Conservation (phyloP, 2,329 filamentous ascomycete species). For the Cryphonectria radicalis region DNA sequence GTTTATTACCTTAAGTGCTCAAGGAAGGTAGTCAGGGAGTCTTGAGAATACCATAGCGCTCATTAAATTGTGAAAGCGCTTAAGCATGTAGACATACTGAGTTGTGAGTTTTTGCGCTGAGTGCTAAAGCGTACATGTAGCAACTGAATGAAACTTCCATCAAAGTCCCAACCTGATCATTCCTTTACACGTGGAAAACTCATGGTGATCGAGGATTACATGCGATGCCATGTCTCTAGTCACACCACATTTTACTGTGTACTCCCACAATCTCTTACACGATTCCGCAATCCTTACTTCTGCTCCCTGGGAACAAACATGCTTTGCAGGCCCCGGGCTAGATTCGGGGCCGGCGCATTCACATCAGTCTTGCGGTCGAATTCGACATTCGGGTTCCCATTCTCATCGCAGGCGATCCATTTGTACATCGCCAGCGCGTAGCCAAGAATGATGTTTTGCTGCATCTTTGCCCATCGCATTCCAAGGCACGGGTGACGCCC, state of each 20-base stretch:
- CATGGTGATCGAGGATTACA: not conserved
- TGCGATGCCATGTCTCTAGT: not conserved
- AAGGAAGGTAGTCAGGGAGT: no score
- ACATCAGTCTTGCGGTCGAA: not conserved
- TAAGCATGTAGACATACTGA: not conserved
- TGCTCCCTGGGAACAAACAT: not conserved
- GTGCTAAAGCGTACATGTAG: not conserved
- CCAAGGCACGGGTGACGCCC: conserved; percentile 30
- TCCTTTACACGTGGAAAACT: not conserved
- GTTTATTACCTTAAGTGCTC: no score
- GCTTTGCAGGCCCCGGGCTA: not conserved
- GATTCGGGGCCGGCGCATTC: not conserved
- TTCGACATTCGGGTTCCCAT: not conserved
- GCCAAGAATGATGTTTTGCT: conserved; percentile 29
- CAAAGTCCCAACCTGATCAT: no score
- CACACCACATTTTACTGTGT: not conserved
- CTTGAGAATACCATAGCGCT: no score
- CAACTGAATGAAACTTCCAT: not conserved
- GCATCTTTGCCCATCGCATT: conserved; percentile 31
- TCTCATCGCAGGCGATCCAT: conserved; percentile 26
- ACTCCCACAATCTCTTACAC: not conserved
- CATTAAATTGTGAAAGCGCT: no score
- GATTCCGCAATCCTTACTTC: not conserved
- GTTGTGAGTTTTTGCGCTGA: not conserved
- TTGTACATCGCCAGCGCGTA: conserved; percentile 27